Evolutionary conservation across 352 stramenopile species (phyloP).

Genomic region (Phytophthora kernoviae): DNA sequence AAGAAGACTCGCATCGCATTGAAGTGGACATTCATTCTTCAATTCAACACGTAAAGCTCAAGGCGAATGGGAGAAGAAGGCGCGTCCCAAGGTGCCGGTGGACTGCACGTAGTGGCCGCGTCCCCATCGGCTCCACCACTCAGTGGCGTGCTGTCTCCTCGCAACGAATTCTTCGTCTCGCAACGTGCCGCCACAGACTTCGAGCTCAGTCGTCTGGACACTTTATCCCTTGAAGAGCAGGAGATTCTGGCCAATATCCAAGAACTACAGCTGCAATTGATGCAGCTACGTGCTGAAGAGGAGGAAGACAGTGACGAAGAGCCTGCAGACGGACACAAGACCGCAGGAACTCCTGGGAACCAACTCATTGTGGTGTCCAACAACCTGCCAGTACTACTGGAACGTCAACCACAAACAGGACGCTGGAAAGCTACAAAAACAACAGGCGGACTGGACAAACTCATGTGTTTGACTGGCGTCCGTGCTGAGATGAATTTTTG

Average conservation of each 20-base stretch:
- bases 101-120: slow-evolving; percentile 24
- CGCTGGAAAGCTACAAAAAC: slow-evolving; percentile 87
- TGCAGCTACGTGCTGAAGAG: slow-evolving; percentile 70
- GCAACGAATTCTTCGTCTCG: slow-evolving; percentile 82
- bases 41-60: slow-evolving; percentile 12
- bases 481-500: slow-evolving; percentile 65
- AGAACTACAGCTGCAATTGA: slow-evolving; percentile 88
- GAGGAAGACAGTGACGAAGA: slow-evolving; percentile 69
- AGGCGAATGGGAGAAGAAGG: slow-evolving; percentile 31
- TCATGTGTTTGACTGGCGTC: slow-evolving; percentile 81
- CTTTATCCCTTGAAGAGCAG: slow-evolving; percentile 83
- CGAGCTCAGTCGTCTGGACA: slow-evolving; percentile 69
- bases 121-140: slow-evolving; percentile 27
- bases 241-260: slow-evolving; percentile 91
- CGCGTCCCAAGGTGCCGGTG: slow-evolving; percentile 15
- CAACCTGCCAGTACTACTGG: slow-evolving; percentile 76
- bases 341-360: slow-evolving; percentile 10
- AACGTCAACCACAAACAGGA: slow-evolving; percentile 75
- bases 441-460: slow-evolving; percentile 85
- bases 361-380: slow-evolving; percentile 91
- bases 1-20: slow-evolving; percentile 4
- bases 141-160: slow-evolving; percentile 48
- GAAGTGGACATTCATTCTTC: slow-evolving; percentile 29
- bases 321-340: slow-evolving; percentile 20
- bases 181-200: slow-evolving; percentile 69